Percentiles rank a stretch among this genome's conserved stretches.
These are phyloP conservation scores for Cladosporium sp. DNA, from an alignment of 2,329 filamentous ascomycete species.

Conservation along the genomic window DNA sequence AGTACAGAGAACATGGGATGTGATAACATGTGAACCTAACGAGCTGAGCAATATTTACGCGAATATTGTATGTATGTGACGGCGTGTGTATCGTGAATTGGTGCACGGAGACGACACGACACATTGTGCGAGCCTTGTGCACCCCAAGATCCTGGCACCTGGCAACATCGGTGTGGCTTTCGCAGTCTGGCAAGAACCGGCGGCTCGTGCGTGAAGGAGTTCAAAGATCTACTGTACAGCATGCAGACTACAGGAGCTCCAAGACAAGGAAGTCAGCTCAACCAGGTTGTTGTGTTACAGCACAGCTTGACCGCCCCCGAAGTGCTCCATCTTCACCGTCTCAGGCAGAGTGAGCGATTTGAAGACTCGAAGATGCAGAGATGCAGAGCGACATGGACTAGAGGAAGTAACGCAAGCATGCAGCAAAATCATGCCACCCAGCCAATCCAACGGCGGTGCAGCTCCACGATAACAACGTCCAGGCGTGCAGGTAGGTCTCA, in stretches of 20 bases:
- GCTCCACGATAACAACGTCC: conserved; percentile 8
- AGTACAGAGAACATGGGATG: not conserved
- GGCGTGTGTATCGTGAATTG: not conserved
- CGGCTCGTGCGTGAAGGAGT: conserved; percentile 6
- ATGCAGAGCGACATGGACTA: not conserved
- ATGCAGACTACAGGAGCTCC: conserved; percentile 1
- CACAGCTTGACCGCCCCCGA: not conserved
- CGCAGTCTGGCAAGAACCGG: conserved; percentile 8
- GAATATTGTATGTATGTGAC: not conserved
- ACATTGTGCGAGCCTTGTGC: not conserved
- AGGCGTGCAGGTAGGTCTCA: conserved; percentile 7
- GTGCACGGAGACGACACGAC: not conserved
- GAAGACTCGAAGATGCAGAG: not conserved
- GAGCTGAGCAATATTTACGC: not conserved
- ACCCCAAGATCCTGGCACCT: not conserved
- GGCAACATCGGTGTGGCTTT: not conserved
- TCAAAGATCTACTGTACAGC: conserved; percentile 12
- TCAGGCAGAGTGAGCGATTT: conserved; percentile 2
- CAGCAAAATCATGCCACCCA: not conserved
- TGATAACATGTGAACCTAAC: not conserved
- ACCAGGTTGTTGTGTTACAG: not conserved
- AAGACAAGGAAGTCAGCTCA: not conserved
- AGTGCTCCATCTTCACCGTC: not conserved
- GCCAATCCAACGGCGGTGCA: not conserved
- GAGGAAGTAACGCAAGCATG: conserved; percentile 2